A percentile compares a stretch with the other conserved stretches of the same genome.
These are phyloP conservation scores for Tranzscheliella williamsii DNA, from an alignment of 1,284 basidiomycete species.

Conservation along the genomic window DNA sequence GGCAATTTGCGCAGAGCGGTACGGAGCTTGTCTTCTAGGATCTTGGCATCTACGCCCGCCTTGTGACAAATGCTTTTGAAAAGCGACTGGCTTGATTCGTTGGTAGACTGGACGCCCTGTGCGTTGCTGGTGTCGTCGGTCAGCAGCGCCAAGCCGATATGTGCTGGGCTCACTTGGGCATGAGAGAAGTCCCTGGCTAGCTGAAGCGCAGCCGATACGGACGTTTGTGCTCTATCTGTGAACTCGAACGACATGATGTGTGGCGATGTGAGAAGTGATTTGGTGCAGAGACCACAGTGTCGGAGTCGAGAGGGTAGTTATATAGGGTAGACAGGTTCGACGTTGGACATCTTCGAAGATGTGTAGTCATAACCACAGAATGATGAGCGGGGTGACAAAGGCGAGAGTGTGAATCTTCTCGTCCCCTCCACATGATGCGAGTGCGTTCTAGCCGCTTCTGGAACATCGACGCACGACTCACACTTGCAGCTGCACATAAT, in stretches of 20 bases:
- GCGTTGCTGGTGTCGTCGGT: constrained; percentile 62
- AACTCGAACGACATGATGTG: constrained; percentile 65
- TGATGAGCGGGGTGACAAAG: too few species aligned
- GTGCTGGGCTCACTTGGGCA: constrained; percentile 72
- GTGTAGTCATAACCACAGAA: too few species aligned
- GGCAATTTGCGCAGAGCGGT: constrained; percentile 54
- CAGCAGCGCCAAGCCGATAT: constrained; percentile 76
- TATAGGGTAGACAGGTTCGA: too few species aligned
- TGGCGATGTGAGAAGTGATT: too few species aligned
- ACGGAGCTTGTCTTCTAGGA: constrained; percentile 50
- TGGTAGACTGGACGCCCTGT: constrained; percentile 48
- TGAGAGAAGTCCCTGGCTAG: constrained; percentile 81
- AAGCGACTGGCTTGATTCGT: constrained; percentile 65
- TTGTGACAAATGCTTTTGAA: constrained; percentile 75
- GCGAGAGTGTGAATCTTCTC: too few species aligned
- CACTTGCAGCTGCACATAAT: too few species aligned
- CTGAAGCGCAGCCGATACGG: constrained; percentile 72
- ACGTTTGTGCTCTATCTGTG: constrained; percentile 76
- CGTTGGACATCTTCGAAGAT: too few species aligned
- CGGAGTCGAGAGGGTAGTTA: too few species aligned
- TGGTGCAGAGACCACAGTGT: too few species aligned
- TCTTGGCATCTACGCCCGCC: constrained; percentile 72
- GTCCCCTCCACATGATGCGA: constrained; percentile 20
- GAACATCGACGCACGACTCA: too few species aligned
- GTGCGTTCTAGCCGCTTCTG: constrained; percentile 31